phyloP scores from a whole-genome alignment of 345 rosid genomes.

The Lepidium sativum region DNA sequence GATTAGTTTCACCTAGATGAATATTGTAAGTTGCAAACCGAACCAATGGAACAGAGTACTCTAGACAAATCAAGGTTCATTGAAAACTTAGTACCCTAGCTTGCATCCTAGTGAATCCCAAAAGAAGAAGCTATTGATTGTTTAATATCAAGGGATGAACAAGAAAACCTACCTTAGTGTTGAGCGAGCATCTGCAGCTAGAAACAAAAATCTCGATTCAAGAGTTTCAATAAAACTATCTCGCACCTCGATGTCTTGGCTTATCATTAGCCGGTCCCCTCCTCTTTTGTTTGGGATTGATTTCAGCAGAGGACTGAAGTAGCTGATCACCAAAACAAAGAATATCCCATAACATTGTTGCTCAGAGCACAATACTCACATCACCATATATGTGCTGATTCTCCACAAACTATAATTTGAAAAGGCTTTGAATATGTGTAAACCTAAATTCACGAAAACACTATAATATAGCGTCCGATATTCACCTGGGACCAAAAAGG shows the following conservation, averaged over 20 bases:
- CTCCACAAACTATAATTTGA: not conserved
- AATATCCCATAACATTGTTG: not conserved
- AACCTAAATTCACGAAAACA: too few relatives aligned
- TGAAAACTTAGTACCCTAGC: not conserved
- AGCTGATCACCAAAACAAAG: conserved; percentile 39
- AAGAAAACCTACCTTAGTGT: conserved; percentile 53
- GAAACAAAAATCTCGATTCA: conserved; percentile 78
- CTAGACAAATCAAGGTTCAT: not conserved
- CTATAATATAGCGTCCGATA: not conserved
- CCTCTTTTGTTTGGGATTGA: conserved; percentile 50
- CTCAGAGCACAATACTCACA: not conserved
- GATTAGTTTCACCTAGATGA: not conserved
- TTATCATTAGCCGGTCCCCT: conserved; percentile 47
- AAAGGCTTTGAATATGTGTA: not conserved
- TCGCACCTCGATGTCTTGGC: conserved; percentile 55
- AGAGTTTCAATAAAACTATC: conserved; percentile 58
- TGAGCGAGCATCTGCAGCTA: conserved; percentile 92
- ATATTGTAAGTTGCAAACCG: not conserved
- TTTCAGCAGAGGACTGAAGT: conserved; percentile 84
- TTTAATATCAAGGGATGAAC: not conserved
- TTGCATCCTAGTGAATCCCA: not conserved
- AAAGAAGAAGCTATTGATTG: not conserved
- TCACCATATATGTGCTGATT: not conserved
- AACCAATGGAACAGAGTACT: not conserved
- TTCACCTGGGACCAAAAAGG: conserved; percentile 86